A percentile compares a stretch with the other conserved stretches of the same genome.
These are phyloP conservation scores for Strobilomyces confusus DNA, from an alignment of 768 basidiomycete genomes.

Conservation along the genomic window DNA sequence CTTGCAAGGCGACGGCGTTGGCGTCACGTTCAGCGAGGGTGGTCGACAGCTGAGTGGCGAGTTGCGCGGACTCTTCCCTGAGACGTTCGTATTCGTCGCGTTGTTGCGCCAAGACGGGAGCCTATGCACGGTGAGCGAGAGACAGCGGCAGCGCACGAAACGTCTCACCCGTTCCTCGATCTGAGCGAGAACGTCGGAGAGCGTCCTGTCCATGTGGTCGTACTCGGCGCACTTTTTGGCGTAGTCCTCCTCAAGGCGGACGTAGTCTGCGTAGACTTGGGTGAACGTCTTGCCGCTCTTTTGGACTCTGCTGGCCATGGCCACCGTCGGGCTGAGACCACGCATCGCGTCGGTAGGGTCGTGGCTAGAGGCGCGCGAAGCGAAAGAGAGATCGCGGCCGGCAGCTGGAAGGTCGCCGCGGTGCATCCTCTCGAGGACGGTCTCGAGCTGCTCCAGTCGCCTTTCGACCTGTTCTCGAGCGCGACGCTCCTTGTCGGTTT, in stretches of 20 bases:
- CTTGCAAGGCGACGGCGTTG: constrained; percentile 50
- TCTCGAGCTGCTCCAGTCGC: constrained; percentile 66
- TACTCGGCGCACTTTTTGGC: constrained; percentile 77
- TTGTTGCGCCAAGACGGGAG: constrained; percentile 87
- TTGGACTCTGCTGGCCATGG: constrained; percentile 78
- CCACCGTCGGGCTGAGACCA: constrained; percentile 82
- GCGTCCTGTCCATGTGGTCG: constrained; percentile 76
- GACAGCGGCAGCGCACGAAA: neutral
- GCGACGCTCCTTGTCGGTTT: constrained; percentile 67
- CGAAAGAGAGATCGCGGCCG: constrained; percentile 35
- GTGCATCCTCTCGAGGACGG: constrained; percentile 66
- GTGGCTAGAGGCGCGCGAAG: constrained; percentile 36
- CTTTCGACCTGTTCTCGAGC: constrained; percentile 70
- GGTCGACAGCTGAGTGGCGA: constrained; percentile 74
- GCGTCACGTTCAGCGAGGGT: constrained; percentile 74
- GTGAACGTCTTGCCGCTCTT: constrained; percentile 87
- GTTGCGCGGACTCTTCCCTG: constrained; percentile 71
- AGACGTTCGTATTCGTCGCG: constrained; percentile 84
- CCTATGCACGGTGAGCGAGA: constrained; percentile 42
- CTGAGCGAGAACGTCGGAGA: constrained; percentile 78
- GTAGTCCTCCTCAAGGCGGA: constrained; percentile 79
- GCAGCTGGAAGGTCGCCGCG: constrained; percentile 67
- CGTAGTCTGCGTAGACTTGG: constrained; percentile 89
- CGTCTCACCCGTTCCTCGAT: constrained; percentile 79
- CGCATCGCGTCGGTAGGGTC: constrained; percentile 56